These are phyloP conservation scores for Pseudocercospora vitis DNA, from an alignment of 2,329 filamentous ascomycete species.

Conservation along the genomic window DNA sequence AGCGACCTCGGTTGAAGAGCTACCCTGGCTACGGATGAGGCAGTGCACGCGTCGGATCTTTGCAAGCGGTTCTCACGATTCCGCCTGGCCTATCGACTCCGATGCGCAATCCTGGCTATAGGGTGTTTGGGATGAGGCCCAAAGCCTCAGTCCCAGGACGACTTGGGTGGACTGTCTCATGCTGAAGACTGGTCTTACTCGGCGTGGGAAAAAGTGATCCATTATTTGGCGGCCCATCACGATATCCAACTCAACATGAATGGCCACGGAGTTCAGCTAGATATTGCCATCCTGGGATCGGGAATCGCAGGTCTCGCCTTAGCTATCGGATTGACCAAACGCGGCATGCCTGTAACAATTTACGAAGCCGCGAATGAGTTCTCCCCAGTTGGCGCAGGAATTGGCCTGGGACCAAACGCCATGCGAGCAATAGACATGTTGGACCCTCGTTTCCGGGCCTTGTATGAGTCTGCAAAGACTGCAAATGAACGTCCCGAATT, in stretches of 20 bases:
- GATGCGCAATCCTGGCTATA: neutral
- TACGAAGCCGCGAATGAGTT: constrained; percentile 50
- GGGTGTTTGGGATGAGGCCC: neutral
- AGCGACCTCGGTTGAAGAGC: neutral
- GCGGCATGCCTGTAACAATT: constrained; percentile 44
- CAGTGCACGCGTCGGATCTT: neutral
- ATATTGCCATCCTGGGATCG: constrained; percentile 43
- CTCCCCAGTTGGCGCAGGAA: constrained; percentile 51
- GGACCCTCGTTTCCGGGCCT: constrained; percentile 1
- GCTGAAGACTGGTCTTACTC: too few species aligned
- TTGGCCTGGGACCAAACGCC: constrained; percentile 30
- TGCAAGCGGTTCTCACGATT: neutral
- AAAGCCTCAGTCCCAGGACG: too few species aligned
- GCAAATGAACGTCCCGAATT: constrained; percentile 10
- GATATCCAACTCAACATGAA: neutral
- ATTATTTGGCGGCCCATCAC: neutral
- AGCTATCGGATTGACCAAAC: constrained; percentile 52
- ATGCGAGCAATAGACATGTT: constrained; percentile 16
- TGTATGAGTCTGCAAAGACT: constrained; percentile 17
- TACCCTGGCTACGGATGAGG: too few species aligned
- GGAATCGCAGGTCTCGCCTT: constrained; percentile 59
- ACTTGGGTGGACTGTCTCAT: too few species aligned
- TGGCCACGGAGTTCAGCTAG: neutral
- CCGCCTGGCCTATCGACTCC: neutral
- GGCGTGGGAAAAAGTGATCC: too few species aligned